phyloP scores from a whole-genome alignment of 495 filamentous ascomycete species.

The Xylaria grammica region DNA sequence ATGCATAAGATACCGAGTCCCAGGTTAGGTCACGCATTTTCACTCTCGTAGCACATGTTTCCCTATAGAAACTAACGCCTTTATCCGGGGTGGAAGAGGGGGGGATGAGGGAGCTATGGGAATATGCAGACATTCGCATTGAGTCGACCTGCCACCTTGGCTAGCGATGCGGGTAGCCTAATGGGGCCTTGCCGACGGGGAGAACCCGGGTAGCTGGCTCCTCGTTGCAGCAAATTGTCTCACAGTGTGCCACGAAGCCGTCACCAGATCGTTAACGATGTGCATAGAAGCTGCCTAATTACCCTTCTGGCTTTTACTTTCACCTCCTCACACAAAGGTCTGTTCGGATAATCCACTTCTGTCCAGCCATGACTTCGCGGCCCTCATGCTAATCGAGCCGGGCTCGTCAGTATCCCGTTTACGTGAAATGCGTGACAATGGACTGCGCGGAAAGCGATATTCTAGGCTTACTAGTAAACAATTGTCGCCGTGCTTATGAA shows the following conservation, averaged over 20 bases:
- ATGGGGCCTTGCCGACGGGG: background rate
- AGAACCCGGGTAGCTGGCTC: background rate
- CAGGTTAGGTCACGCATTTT: background rate
- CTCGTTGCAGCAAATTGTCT: background rate
- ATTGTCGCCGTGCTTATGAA: constrained; percentile 88
- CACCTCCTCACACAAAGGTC: constrained; percentile 71
- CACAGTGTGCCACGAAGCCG: background rate
- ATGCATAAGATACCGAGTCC: background rate
- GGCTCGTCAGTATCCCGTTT: background rate
- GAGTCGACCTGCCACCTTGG: background rate
- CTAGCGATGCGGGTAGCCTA: background rate
- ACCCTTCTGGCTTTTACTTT: background rate
- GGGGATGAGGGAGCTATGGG: background rate
- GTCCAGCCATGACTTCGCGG: constrained; percentile 74
- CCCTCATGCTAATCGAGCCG: constrained; percentile 69
- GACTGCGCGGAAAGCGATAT: background rate
- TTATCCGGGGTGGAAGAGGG: background rate
- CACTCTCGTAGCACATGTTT: background rate
- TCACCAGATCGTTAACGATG: background rate
- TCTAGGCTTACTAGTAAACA: constrained; percentile 68
- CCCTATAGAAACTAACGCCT: background rate
- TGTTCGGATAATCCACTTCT: constrained; percentile 92
- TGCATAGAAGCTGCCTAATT: background rate
- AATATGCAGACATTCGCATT: background rate
- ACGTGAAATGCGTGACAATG: background rate